These are phyloP conservation scores for Priceomyces medius DNA, from an alignment of 805 yeast genomes.

Conservation along the genomic window DNA sequence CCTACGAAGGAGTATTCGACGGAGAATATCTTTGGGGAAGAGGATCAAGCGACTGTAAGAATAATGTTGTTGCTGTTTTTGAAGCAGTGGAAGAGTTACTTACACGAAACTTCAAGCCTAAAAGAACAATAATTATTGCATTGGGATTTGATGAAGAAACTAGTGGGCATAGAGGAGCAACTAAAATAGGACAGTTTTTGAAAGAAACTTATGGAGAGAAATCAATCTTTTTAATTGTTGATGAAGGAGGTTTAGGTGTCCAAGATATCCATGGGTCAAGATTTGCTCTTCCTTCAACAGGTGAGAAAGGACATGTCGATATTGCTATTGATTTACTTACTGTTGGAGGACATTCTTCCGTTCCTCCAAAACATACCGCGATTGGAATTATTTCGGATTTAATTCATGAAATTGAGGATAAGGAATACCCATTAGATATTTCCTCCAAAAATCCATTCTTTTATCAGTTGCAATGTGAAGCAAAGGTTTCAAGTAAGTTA, in stretches of 20 bases:
- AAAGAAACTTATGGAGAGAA: constrained; percentile 38
- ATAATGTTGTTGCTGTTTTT: constrained; percentile 42
- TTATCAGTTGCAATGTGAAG: constrained; percentile 44
- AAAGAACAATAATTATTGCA: constrained; percentile 44
- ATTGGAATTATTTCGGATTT: constrained; percentile 48
- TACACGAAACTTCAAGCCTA: constrained; percentile 36
- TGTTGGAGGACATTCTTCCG: constrained; percentile 53
- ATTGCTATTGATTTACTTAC: constrained; percentile 40
- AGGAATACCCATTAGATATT: constrained; percentile 36
- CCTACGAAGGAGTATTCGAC: constrained; percentile 35
- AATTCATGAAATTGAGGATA: constrained; percentile 36
- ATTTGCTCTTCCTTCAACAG: constrained; percentile 46
- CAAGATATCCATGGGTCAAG: constrained; percentile 30
- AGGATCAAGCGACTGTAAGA: constrained; percentile 41
- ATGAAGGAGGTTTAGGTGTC: constrained; percentile 36
- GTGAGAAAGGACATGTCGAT: constrained; percentile 50
- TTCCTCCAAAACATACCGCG: constrained; percentile 49
- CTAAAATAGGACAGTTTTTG: constrained; percentile 34
- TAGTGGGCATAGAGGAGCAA: constrained; percentile 41
- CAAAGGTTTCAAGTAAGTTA: constrained; percentile 40
- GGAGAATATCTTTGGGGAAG: constrained; percentile 34
- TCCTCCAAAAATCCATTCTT: constrained; percentile 45
- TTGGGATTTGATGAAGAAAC: constrained; percentile 55
- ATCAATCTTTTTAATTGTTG: constrained; percentile 44
- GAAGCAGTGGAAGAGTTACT: constrained; percentile 37